Evolutionary conservation across 306 rosid genomes (phyloP), one percentile per base, ranked within the genome.

Genomic region (Alnus rubra): DNA sequence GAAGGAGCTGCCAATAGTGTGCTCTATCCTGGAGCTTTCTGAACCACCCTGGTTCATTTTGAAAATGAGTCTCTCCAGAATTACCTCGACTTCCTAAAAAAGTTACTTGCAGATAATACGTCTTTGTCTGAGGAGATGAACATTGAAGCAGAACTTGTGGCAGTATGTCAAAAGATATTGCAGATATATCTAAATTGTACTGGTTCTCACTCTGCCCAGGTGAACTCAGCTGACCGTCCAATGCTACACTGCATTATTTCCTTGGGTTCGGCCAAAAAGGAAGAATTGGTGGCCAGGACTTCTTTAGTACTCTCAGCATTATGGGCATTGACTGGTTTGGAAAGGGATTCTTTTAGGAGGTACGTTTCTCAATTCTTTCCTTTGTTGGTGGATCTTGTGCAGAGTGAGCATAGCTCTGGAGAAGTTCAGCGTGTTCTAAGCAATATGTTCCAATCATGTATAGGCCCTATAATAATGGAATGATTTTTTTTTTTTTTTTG

Each of bases 41-140:
- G 87, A 91, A 78, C 99, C 99, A 0, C 99, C 99, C 81, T 90
- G 85, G 97, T 95, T 83, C 99, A 95, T 89, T 95, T 95, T 35
- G 99, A 95, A 90, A 95, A 91, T 7, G 99, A 95, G 83, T 90
- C 99, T 52, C 87, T 88, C 79, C 92, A 80, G 83, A 91, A 83
- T 82, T 85, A 82, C 78, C 98, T 95, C 54, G 89, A 84, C 89
- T 93, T 93, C 81, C 90, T 95, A 71, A 88, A 83, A 64, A 86
- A 73, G 48, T 44, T 87, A 49, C 90, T 88, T 4, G 76, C 47
- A 19, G 77, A 80, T 44, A 64, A 75, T 73, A 81, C 71, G 9
- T 82, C 74, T 13, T 50, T 80, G 62, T 79, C 87, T 6, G 76
- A 81, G 59, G 89, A 89, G 81, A 84, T 93, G 79, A 80, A 84